Base-by-base conservation (phyloP, 176 grass and related monocot genomes). In the Poa annua region DNA sequence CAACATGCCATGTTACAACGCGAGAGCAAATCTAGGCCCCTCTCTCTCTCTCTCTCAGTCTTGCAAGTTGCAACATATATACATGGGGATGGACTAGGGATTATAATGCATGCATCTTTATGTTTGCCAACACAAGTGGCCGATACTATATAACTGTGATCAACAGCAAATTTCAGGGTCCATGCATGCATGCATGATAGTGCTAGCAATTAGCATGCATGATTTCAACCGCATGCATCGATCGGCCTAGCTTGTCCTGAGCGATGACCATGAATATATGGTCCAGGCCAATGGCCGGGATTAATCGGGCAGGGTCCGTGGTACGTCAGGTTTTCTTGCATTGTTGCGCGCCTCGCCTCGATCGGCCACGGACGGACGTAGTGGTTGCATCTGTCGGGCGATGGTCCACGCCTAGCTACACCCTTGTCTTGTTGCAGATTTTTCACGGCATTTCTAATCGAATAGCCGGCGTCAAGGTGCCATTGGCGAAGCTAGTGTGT, bases 1-100 rank as follows among this genome's bases (percentile, higher is more conserved):
- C 73, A 86, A 86, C 84, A 90, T 56, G 84, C 80, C 88, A 90
- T 90, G 88, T 86, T 86, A 83, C 70, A 83, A 83, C 70, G 74
- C 29, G 6, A 13, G 49, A 79, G 80, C 57, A 86, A 86, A 90
- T 68, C 48, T 86, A 90, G 88, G 84, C 11, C 39, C 55, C 29
- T 48, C 19, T 66, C 2, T 11, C 44, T 13, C 39, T 64, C 29
- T 48, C 19, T 66, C 2, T 11, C 44, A 3, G 52, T 73, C 26
- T 15, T 64, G 80, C 88, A 86, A 83, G 55, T 86, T 79, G 88
- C 24, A 11, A n/a, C 52, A 54, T 57, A 26, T 61, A 29, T 5
- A 44, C 20, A 76, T 57, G 75, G 26, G 21, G 42, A 77, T 50
- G 9, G 44, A n/a, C 29, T 29, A 22, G 22, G 69, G 9, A 16